Percentiles rank a stretch among this genome's conserved stretches.
Evolutionary conservation across 2,329 filamentous ascomycete genomes (phyloP).

Genomic region (Microcera coccophila): DNA sequence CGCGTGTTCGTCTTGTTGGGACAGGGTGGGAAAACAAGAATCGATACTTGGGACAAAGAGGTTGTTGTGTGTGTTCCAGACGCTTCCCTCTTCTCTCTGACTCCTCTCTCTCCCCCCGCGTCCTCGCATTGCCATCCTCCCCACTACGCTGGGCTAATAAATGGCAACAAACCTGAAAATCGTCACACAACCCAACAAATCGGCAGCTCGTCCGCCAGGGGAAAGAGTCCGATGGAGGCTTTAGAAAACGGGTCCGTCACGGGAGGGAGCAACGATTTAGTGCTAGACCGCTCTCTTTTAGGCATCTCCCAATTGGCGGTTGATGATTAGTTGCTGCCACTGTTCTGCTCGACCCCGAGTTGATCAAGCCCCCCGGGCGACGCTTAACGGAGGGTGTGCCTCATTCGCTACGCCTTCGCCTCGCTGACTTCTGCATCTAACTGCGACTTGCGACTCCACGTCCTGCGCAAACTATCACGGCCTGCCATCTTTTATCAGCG

Average conservation of each 20-base stretch:
- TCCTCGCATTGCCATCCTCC: constrained; percentile 9
- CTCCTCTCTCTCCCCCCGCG: neutral
- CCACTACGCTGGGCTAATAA: constrained; percentile 13
- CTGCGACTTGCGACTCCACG: no score
- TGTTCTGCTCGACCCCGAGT: no score
- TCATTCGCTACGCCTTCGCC: neutral
- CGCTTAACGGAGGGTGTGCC: no score
- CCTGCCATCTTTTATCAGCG: no score
- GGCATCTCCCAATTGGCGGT: constrained; percentile 32
- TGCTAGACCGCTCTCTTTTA: constrained; percentile 27
- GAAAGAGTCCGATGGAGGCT: constrained; percentile 3
- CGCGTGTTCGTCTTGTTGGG: neutral
- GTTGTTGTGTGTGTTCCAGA: no score
- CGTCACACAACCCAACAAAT: constrained; percentile 15
- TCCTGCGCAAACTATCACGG: no score
- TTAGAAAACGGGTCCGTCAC: neutral
- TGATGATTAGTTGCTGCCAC: constrained; percentile 28
- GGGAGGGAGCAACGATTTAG: neutral
- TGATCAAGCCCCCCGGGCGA: no score
- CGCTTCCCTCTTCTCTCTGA: neutral
- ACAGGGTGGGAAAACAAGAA: no score
- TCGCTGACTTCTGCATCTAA: no score
- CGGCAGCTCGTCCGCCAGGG: constrained; percentile 8
- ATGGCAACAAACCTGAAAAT: constrained; percentile 8
- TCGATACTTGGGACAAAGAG: no score